Evolutionary conservation across 495 filamentous ascomycete species (phyloP), one percentile per base, ranked within the genome.

Genomic region (Aspergillus bridgeri): DNA sequence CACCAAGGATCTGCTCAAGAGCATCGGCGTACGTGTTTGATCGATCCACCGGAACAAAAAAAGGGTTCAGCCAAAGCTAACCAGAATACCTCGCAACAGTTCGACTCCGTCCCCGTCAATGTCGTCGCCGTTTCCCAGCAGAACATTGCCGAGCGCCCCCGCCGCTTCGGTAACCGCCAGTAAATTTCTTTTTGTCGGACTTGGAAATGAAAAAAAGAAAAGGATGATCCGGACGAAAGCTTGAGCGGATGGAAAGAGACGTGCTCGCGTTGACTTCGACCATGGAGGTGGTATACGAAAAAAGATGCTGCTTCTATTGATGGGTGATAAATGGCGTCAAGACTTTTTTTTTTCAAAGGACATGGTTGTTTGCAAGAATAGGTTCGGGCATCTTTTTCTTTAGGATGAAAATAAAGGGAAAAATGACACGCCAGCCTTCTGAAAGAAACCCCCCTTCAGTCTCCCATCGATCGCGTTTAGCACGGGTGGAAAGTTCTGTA

Each of bases 1-100:
- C 79, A 98, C 94, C 71, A 96, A 97, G 86, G 94, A 98, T 73
- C 80, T 98, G 68, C 82, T 98, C 75, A 98, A 98, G 89, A 89
- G 83, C 85, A 82, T 98, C 67, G 94, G 94, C 75, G 93, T 98
- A 92, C 64, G 92, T 90, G 29, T 20, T 42, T 24, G 42, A 45
- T 65, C 18, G 44, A 24, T 20, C 25, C 22, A 46, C 29, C 42
- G 22, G 33, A 23, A 18, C 6, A 52, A 3, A n/a, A 20, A 27
- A 60, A 18, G 62, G 45, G 27, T 29, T 29, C 27, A 29, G 27
- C 27, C 6, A 29, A n/a, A 11, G 13, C 33, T 13, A 15, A 15
- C 33, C 13, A 38, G 33, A 9, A 6, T 33, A 38, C 8, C 11
- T 15, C 33, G 2, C 9, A 38, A 38, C 71, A 94, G 90, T 95